These are phyloP conservation scores for Penicillium sp. DNA, from an alignment of 2,329 filamentous ascomycete species.

Conservation along the genomic window DNA sequence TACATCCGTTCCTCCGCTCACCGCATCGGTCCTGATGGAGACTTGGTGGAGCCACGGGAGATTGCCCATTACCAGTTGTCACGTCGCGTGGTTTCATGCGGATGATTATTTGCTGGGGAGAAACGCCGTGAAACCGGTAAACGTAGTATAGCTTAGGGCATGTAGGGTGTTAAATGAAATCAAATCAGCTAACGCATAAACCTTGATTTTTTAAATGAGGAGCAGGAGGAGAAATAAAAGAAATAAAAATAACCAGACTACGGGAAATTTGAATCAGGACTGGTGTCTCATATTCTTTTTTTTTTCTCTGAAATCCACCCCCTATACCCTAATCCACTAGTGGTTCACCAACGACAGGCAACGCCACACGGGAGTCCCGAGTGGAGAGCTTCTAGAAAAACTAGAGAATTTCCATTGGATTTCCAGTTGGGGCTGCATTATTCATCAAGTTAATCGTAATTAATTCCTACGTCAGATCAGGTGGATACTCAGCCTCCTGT, in stretches of 20 bases:
- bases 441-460: constrained; percentile 20
- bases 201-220: background rate
- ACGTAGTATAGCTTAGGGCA: background rate
- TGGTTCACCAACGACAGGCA: constrained; percentile 3
- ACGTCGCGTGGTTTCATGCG: constrained; percentile 28
- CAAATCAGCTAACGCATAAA: background rate
- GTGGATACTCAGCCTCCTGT: constrained; percentile 31
- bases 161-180: background rate
- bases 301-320: background rate
- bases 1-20: constrained; percentile 10
- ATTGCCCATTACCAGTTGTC: constrained; percentile 26
- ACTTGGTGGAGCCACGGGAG: constrained; percentile 26
- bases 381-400: constrained; percentile 31
- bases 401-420: constrained; percentile 22
- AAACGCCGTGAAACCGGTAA: constrained; percentile 12
- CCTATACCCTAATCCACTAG: constrained; percentile 8
- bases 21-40: constrained; percentile 27
- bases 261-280: background rate
- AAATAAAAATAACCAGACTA: background rate
- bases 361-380: constrained; percentile 15
- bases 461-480: constrained; percentile 30
- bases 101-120: constrained; percentile 10
- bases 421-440: constrained; percentile 23
- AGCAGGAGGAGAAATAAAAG: background rate
- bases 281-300: background rate